Base-by-base conservation (phyloP, 2,329 filamentous ascomycete genomes). In the Aspergillus carbonarius region DNA sequence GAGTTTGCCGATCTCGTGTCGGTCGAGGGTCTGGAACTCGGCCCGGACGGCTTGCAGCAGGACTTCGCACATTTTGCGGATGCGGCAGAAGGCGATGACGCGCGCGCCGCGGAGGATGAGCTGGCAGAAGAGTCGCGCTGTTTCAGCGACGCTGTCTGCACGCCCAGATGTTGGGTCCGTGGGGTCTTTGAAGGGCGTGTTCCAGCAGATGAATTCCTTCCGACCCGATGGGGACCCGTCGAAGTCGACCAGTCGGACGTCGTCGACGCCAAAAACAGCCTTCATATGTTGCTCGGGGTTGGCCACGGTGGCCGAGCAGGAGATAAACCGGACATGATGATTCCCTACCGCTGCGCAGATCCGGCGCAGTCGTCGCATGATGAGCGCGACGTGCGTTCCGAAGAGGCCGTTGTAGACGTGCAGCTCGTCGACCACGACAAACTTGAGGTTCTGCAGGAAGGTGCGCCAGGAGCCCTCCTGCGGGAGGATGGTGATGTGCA, bases 201-300 rank as follows among this genome's bases (percentile, higher is more conserved):
- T 98, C 95, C 95, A 99, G 74, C 93, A 98, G 6, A 99, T 71
- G 58, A 98, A 98, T 69, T 98, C 93, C 72, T 98, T 98, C 20
- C 92, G 83, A 0, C 93, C 92, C 5, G 92, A 92, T 0, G 95
- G 95, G 0, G 93, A 96, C 1, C 95, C 95, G 70, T 99, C 95
- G 68, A 90, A 93, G 69, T 97, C 92, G 0, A 93, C 89, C 46
- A 98, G 75, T 58, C 83, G 86, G 13, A 96, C 91, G 63, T 93
- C 82, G 0, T 92, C 85, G 6, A 96, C 84, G 0, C 93, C 93
- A 65, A 98, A 97, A n/a, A 99, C 90, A 0, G 91, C 91, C 73
- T 87, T 88, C 84, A 99, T 98, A 72, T 99, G 95, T 67, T 92
- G 84, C 64, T 90, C 82, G 0, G 95, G 95, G 69, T 99, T 98